phyloP scores from a whole-genome alignment of 768 basidiomycete genomes.

The Serendipita vermifera region DNA sequence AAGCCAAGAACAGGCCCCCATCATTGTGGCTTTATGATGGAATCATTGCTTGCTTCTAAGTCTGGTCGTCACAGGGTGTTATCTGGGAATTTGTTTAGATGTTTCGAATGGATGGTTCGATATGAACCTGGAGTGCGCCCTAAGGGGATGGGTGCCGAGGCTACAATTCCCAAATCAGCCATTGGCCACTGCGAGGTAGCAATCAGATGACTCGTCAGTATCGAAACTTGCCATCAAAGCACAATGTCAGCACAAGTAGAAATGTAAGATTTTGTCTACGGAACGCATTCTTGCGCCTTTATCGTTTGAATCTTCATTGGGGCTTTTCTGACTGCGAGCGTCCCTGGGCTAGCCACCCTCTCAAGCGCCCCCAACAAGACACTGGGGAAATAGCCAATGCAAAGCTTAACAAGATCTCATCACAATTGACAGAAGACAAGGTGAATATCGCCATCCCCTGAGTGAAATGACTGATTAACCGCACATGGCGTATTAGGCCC shows the following conservation, averaged over 20 bases:
- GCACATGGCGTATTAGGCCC: constrained; percentile 27
- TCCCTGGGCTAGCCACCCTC: not conserved
- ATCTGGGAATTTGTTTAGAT: too few relatives aligned
- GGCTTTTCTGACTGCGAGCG: not conserved
- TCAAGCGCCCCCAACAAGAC: not conserved
- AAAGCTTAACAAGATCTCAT: constrained; percentile 62
- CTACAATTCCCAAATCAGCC: too few relatives aligned
- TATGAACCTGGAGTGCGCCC: too few relatives aligned
- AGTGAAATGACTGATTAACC: constrained; percentile 1
- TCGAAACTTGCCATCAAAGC: too few relatives aligned
- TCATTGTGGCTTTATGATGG: too few relatives aligned
- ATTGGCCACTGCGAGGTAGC: too few relatives aligned
- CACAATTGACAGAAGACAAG: constrained; percentile 65
- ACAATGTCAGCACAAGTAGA: not conserved
- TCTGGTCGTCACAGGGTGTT: too few relatives aligned
- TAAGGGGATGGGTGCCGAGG: too few relatives aligned
- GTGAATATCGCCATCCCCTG: constrained; percentile 25
- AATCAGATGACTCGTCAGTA: too few relatives aligned
- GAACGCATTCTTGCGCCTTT: not conserved
- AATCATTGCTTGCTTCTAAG: too few relatives aligned
- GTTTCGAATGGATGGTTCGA: too few relatives aligned
- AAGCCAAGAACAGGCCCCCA: too few relatives aligned
- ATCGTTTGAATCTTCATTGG: not conserved
- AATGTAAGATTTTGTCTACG: not conserved
- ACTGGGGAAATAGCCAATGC: constrained; percentile 12